Evolutionary conservation across 371 early-diverging fungal genomes (phyloP), one percentile per base, ranked within the genome.

Genomic region (Capillidium heterosporum): DNA sequence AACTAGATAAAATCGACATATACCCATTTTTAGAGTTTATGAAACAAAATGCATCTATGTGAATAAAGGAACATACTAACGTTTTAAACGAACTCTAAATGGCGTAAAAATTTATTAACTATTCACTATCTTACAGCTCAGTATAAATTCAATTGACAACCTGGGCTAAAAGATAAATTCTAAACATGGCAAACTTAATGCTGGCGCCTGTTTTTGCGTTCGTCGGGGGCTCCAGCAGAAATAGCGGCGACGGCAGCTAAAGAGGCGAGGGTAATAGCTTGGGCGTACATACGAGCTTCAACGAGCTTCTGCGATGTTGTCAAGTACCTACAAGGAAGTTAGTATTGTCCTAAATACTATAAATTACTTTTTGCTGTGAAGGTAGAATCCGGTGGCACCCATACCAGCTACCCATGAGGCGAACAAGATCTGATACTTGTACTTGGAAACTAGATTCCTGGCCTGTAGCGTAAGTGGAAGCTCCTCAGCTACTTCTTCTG

Each of bases 271-370:
- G 63, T 63, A 23, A 63, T 56, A 23, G 57, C 63, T 54, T 63
- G 63, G n/a, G 63, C 57, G 40, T 55, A 82, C 82, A 84, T 81
- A 66, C 85, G 76, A 1, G 85, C 82, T 61, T 84, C 80, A 4
- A 84, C 85, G 0, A 80, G 51, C 61, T 82, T 82, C 63, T 84
- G 83, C 40, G 79, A 72, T 13, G 69, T 67, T 0, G 78, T 70
- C 56, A 82, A 66, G 26, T 76, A 78, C 63, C 72, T 75, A 61
- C 78, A 69, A 41, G 71, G 19, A 7, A 17, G 21, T 32, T 27
- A 47, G 11, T 29, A 57, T 17, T 11, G 5, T 29, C 29, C 19
- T 11, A 32, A 10, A 7, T 32, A 13, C 10, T 52, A 1, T 50
- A 27, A 31, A 35, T 43, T 62, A 60, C 63, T 50, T 63, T 40